phyloP scores from a whole-genome alignment of 108 stramenopile genomes.

The Parietichytrium sp. region DNA sequence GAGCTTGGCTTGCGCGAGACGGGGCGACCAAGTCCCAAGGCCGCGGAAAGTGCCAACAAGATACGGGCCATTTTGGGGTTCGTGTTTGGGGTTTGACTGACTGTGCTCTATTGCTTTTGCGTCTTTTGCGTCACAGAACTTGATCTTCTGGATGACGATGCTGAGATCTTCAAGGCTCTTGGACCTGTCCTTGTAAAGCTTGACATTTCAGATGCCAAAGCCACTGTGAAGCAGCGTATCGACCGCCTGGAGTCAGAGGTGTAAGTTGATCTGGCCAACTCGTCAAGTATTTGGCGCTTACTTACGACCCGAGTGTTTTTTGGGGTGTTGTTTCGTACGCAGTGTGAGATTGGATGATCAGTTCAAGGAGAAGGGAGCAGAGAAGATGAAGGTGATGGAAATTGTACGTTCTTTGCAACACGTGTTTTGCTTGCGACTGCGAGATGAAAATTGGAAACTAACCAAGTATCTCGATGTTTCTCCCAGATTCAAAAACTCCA shows the following conservation, averaged over 20 bases:
- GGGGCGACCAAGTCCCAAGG: no score
- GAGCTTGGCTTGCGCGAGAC: no score
- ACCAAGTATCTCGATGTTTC: not conserved
- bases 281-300: no score
- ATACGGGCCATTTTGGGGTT: no score
- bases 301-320: no score
- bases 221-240: slow-evolving; percentile 32
- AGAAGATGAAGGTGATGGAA: not conserved
- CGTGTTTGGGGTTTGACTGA: no score
- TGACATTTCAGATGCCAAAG: slow-evolving; percentile 25
- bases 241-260: slow-evolving; percentile 31
- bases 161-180: slow-evolving; percentile 31
- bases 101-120: no score
- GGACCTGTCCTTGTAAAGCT: slow-evolving; percentile 36
- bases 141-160: not conserved
- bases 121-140: no score
- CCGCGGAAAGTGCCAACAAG: no score
- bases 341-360: slow-evolving; percentile 17
- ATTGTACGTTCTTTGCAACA: not conserved
- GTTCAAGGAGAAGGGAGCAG: slow-evolving; percentile 14
- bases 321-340: no score
- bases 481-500: not conserved
- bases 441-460: not conserved
- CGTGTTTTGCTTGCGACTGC: not conserved
- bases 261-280: no score